Evolutionary conservation across 225 moss, liverwort and hornwort species (phyloP).

Genomic region (Anthoceros angustus): DNA sequence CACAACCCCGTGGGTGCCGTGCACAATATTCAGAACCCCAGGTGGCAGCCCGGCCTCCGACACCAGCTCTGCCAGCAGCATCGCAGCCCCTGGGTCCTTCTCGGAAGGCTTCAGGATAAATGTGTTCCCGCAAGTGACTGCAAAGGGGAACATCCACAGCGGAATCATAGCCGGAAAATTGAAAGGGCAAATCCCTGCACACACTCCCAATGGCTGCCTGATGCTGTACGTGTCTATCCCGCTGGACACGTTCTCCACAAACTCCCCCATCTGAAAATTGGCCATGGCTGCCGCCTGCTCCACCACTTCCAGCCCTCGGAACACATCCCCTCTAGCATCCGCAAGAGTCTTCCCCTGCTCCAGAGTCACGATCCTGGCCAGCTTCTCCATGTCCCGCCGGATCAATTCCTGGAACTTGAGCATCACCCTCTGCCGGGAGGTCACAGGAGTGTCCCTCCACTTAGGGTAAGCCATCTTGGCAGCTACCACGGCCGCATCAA

Average conservation of each 20-base stretch:
- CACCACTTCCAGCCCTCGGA: too few relatives aligned
- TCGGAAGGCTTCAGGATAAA: too few relatives aligned
- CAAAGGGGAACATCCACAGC: too few relatives aligned
- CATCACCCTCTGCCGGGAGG: conserved; percentile 75
- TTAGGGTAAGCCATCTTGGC: conserved; percentile 65
- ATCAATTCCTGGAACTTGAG: conserved; percentile 93
- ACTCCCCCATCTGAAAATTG: too few relatives aligned
- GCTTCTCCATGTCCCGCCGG: conserved; percentile 81
- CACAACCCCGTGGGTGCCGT: conserved; percentile 68
- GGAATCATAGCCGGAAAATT: conserved; percentile 98
- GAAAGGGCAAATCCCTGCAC: conserved; percentile 90
- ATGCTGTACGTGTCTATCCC: conserved; percentile 95
- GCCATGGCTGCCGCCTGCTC: too few relatives aligned
- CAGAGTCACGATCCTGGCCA: conserved; percentile 58
- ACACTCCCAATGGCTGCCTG: conserved; percentile 80
- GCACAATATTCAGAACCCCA: too few relatives aligned
- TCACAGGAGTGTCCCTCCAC: conserved; percentile 72
- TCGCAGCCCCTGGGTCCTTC: conserved; percentile 87
- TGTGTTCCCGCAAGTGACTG: too few relatives aligned
- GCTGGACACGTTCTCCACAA: too few relatives aligned
- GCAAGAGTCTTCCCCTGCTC: conserved; percentile 93
- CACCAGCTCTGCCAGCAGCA: conserved; percentile 75
- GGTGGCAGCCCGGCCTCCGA: too few relatives aligned
- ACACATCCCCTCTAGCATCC: conserved; percentile 80
- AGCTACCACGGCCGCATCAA: conserved; percentile 52